Base-by-base conservation (phyloP, 2,329 filamentous ascomycete genomes). In the Hysterium pulicare region DNA sequence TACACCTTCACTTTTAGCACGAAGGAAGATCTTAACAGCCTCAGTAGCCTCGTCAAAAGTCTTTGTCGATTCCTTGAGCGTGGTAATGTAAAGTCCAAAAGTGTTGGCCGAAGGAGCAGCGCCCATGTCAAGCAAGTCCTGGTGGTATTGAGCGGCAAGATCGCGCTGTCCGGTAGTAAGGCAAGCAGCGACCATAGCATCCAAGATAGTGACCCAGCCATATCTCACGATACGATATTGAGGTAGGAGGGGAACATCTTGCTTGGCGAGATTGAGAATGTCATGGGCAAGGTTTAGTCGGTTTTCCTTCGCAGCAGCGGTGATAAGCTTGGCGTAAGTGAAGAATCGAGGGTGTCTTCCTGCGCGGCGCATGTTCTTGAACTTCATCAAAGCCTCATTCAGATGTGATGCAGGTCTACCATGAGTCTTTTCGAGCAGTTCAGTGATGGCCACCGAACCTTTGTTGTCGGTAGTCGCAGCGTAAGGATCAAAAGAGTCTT, bases 31-130 rank as follows among this genome's bases (percentile, higher is more conserved):
- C 72, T 94, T 94, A 62, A 97, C 86, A 42, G 93, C 93, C 67
- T 97, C 93, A 7, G 90, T 90, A 9, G 93, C 93, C 68, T 98
- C 93, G 59, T 98, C 93, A 53, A 96, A 97, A 0, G 90, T 97
- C 79, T 95, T 95, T 52, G 89, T 89, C 1, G 89, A 95, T 62
- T 95, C 91, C 74, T 97, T 96, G 48, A 98, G 76, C 2, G 91
- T 97, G n/a, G 94, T 97, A 70, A 98, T 98, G 77, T 97, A 98
- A 15, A 98, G 80, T 46, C 93, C 93, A 56, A 94, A 98, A 0
- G 93, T 98, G 74, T 98, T 98, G 33, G 93, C 93, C 2, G 91
- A 95, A 13, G 93, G 93, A 8, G 90, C 85, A 46, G 87, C 83
- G 36, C 91, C 91, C 75, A 97, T 93, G 47, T 89, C 84, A 37